Conservation (phyloP, 352 stramenopile genomes). For the Pythium scleroteichum region DNA sequence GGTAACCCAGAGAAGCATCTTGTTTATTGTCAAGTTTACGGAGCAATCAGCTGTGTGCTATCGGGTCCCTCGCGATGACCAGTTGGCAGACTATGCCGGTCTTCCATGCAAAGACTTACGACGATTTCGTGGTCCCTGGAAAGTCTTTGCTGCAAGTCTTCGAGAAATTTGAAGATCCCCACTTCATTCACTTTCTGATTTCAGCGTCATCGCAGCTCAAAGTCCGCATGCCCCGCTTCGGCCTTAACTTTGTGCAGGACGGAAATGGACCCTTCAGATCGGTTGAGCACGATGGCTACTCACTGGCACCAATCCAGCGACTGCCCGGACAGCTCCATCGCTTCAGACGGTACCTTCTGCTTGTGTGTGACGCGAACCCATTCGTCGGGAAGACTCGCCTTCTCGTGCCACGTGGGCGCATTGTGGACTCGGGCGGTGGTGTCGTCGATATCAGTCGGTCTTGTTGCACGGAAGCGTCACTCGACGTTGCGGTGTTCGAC, state of each 20-base stretch:
- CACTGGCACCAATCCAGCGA: neutral
- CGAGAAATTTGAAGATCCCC: slow-evolving; percentile 40
- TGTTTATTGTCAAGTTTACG: no score
- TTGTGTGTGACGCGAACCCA: neutral
- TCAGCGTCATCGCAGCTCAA: slow-evolving; percentile 30
- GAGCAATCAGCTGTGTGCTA: no score
- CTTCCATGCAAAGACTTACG: no score
- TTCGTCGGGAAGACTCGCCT: no score
- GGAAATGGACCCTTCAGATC: slow-evolving; percentile 24
- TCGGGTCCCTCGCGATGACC: no score
- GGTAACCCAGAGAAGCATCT: no score
- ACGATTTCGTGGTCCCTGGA: no score
- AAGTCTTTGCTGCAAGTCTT: slow-evolving; percentile 13
- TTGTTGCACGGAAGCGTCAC: no score
- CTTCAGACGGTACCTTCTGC: slow-evolving; percentile 10
- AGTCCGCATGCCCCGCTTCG: slow-evolving; percentile 45
- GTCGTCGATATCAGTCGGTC: slow-evolving; percentile 3
- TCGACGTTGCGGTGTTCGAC: no score
- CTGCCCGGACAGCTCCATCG: neutral
- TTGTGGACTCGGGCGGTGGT: no score
- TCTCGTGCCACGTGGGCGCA: no score
- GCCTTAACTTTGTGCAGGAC: slow-evolving; percentile 37
- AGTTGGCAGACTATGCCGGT: no score
- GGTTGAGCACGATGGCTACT: slow-evolving; percentile 27
- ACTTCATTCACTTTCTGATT: slow-evolving; percentile 33